Evolutionary conservation across 257 asterid species (phyloP).

Genomic region (Ilex aquifolium): DNA sequence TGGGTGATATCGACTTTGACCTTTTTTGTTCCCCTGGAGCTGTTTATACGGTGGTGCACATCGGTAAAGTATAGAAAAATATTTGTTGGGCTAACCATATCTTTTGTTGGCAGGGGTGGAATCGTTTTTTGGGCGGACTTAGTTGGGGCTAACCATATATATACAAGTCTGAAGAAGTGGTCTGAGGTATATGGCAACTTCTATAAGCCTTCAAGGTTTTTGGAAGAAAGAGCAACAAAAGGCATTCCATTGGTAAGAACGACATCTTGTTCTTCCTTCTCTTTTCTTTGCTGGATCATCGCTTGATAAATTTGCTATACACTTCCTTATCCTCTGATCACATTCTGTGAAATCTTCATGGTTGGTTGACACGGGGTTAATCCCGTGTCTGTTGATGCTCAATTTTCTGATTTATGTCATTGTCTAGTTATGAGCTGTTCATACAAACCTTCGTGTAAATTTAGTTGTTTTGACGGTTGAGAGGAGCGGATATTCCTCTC

Average conservation of each 20-base stretch:
- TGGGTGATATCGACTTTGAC: too few relatives aligned
- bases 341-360: background rate
- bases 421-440: background rate
- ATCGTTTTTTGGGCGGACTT: conserved; percentile 92
- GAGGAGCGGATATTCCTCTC: background rate
- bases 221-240: conserved; percentile 82
- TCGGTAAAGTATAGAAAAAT: too few relatives aligned
- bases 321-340: background rate
- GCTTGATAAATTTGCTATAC: background rate
- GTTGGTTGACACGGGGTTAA: background rate
- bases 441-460: background rate
- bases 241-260: conserved; percentile 85
- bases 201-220: conserved; percentile 70
- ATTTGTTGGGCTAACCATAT: background rate
- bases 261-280: conserved; percentile 11
- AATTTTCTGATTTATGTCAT: background rate
- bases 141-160: conserved; percentile 70
- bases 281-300: background rate
- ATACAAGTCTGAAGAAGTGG: conserved; percentile 77
- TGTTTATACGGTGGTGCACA: too few relatives aligned
- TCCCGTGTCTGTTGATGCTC: background rate
- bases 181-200: conserved; percentile 60
- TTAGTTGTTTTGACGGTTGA: background rate
- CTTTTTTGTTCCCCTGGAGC: too few relatives aligned
- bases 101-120: conserved; percentile 71